A percentile compares a stretch with the other conserved stretches of the same genome.
phyloP scores from a whole-genome alignment of 2,329 filamentous ascomycete genomes.

The Mariannaea sp. region DNA sequence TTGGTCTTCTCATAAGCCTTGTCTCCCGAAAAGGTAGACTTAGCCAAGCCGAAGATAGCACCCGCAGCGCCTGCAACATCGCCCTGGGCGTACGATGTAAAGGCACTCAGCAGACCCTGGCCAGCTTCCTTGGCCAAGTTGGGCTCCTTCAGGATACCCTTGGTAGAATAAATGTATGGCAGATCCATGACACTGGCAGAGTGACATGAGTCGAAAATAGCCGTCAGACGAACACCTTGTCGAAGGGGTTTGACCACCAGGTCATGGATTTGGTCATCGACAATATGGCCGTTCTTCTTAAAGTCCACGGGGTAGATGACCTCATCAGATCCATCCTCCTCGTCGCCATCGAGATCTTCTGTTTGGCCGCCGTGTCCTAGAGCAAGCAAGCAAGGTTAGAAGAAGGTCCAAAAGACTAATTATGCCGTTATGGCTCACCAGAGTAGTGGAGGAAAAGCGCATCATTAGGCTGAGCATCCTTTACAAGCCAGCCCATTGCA shows the following conservation, averaged over 20 bases:
- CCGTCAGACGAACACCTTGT: conserved; percentile 82
- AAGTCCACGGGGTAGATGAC: conserved; percentile 81
- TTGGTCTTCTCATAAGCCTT: conserved; percentile 79
- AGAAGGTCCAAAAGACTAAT: not conserved
- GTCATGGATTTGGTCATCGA: conserved; percentile 78
- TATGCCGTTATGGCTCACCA: conserved; percentile 47
- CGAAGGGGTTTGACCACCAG: conserved; percentile 77
- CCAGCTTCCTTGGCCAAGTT: conserved; percentile 82
- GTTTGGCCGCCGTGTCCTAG: conserved; percentile 80
- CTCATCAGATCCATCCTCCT: conserved; percentile 78
- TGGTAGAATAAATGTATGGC: conserved; percentile 80
- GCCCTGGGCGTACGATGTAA: conserved; percentile 80
- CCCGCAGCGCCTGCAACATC: conserved; percentile 82
- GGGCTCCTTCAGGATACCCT: conserved; percentile 79
- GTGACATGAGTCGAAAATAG: conserved; percentile 83
- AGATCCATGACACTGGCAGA: conserved; percentile 78
- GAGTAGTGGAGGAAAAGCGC: conserved; percentile 80
- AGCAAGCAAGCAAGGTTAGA: conserved; percentile 15
- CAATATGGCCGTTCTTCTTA: conserved; percentile 70
- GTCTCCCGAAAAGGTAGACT: conserved; percentile 82
- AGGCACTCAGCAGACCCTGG: conserved; percentile 70
- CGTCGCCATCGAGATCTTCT: conserved; percentile 73
- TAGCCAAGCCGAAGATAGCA: conserved; percentile 82
- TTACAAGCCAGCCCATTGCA: conserved; percentile 77
- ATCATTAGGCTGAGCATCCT: conserved; percentile 73